Evolutionary conservation across 257 asterid genomes (phyloP), one percentile per base, ranked within the genome.

Genomic region (Cordia subcordata): DNA sequence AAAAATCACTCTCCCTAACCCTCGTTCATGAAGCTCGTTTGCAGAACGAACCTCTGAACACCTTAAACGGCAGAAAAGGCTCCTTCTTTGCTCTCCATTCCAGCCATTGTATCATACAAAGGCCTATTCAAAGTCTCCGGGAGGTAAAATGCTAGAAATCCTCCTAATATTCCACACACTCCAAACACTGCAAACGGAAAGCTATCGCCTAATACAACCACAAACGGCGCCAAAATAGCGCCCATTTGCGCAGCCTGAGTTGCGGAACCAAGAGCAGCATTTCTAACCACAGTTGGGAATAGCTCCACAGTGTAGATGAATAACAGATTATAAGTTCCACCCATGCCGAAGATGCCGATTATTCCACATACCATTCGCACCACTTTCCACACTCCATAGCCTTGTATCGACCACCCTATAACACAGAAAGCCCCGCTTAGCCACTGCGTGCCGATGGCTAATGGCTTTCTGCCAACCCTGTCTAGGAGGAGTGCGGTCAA

Each of bases 241-340:
- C 96, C 98, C 88, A 83, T 72, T 53, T 87, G 96, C 0, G 80
- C 85, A 0, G 96, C 96, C 78, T 90, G 98, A 13, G 90, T 81
- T 1, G 91, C 87, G n/a, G 90, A 76, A 8, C 98, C 98, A 4
- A 90, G 65, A 9, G 96, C 98, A 0, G 98, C 87, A 32, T 81
- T 90, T n/a, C 98, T 68, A 17, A 90, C 96, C 60, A 82, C 93
- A 0, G 96, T 90, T 0, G 98, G 97, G 22, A 90, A 90, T 55
- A 90, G 68, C 82, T 90, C 98, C 49, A 77, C 22, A 14, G 94
- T 78, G 58, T 90, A 90, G 17, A 90, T 86, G 6, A 83, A 87
- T 69, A 90, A 13, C 75, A 90, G 44, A 55, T 90, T 90, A 16
- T 87, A 90, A 0, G 98, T 90, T 33, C 89, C 98, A 0, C 96